Conservation (phyloP, 495 filamentous ascomycete species). For the Lepraria neglecta region DNA sequence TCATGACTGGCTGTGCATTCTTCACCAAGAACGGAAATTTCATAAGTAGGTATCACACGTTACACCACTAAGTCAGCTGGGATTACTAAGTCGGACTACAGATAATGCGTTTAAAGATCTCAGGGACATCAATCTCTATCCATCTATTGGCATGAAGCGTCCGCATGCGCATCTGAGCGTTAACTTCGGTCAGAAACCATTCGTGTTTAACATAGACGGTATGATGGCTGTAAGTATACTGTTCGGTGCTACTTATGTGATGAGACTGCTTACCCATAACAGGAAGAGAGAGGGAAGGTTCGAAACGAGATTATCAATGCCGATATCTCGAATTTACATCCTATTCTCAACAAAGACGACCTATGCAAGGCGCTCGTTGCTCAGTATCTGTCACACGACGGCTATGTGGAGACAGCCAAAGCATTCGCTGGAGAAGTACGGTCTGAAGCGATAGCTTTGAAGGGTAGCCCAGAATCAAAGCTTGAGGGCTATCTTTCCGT, state of each 20-base stretch:
- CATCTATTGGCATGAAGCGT: slow-evolving; percentile 91
- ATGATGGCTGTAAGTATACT: slow-evolving; percentile 65
- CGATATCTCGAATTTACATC: slow-evolving; percentile 52
- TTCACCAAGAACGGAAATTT: slow-evolving; percentile 90
- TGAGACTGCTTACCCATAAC: slow-evolving; percentile 26
- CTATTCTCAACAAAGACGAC: slow-evolving; percentile 62
- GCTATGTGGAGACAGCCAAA: slow-evolving; percentile 89
- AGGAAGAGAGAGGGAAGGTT: slow-evolving; percentile 59
- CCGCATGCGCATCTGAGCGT: slow-evolving; percentile 72
- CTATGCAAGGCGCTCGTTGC: slow-evolving; percentile 78
- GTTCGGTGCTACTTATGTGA: not conserved
- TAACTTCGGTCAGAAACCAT: slow-evolving; percentile 89
- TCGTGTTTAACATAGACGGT: slow-evolving; percentile 87
- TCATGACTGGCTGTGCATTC: slow-evolving; percentile 76
- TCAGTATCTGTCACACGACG: slow-evolving; percentile 90
- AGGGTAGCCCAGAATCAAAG: slow-evolving; percentile 46
- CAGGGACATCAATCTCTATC: slow-evolving; percentile 64
- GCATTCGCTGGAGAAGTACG: slow-evolving; percentile 83
- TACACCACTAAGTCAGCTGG: slow-evolving; percentile 8
- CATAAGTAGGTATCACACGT: slow-evolving; percentile 51
- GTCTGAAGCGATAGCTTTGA: slow-evolving; percentile 59
- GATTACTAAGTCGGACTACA: slow-evolving; percentile 32
- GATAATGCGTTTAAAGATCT: slow-evolving; percentile 78
- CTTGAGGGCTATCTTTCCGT: slow-evolving; percentile 57
- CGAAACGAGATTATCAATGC: slow-evolving; percentile 49